Percentiles rank a stretch among this genome's conserved stretches.
These are phyloP conservation scores for Protomyces macrosporus DNA, from an alignment of 1,139 yeast species.

Conservation along the genomic window DNA sequence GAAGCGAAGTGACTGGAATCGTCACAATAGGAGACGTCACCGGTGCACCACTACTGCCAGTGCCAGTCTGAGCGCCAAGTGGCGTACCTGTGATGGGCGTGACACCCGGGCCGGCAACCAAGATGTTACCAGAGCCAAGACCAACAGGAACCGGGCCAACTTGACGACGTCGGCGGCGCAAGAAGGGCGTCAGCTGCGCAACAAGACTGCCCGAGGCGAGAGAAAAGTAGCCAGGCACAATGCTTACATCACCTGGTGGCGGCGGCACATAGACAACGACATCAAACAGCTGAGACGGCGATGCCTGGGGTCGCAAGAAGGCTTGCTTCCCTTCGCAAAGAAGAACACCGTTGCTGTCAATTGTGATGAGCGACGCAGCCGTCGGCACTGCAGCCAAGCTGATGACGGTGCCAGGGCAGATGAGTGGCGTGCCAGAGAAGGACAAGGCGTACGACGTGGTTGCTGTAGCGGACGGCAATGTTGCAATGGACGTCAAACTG, in stretches of 20 bases:
- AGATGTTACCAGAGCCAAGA: neutral
- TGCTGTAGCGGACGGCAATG: neutral
- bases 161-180: neutral
- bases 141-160: neutral
- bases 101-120: neutral
- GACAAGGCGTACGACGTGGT: neutral
- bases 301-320: neutral
- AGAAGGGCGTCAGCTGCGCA: neutral
- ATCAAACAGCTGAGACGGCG: neutral
- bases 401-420: neutral
- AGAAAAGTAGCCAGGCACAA: neutral
- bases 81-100: neutral
- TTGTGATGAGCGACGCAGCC: neutral
- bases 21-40: no score
- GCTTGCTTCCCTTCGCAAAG: neutral
- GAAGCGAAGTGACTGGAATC: no score
- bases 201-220: neutral
- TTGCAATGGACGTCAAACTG: conserved; percentile 51
- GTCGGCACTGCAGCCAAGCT: neutral
- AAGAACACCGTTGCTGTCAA: neutral
- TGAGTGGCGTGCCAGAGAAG: neutral
- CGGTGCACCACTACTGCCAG: neutral
- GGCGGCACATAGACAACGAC: neutral
- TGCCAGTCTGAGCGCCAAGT: neutral
- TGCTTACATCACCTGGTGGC: neutral